These are phyloP conservation scores for Aureobasidium subglaciale DNA, from an alignment of 2,329 filamentous ascomycete genomes.

Conservation along the genomic window DNA sequence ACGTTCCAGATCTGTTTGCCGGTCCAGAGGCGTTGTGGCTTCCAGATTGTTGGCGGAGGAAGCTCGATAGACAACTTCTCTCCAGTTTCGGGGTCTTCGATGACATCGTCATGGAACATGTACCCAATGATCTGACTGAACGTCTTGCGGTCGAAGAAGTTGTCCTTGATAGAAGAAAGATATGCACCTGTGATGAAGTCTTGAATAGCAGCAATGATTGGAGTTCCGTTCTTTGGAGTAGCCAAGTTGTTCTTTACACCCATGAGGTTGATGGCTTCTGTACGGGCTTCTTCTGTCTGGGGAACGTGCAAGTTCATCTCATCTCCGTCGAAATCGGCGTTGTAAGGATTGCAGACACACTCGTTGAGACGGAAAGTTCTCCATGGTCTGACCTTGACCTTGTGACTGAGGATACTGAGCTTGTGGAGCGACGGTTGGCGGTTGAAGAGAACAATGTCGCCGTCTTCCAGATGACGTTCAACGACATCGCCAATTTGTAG, in stretches of 20 bases:
- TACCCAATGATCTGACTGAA: constrained; percentile 88
- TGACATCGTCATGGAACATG: constrained; percentile 72
- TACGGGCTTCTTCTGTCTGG: constrained; percentile 91
- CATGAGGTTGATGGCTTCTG: constrained; percentile 94
- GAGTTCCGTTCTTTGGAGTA: constrained; percentile 95
- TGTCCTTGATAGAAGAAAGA: constrained; percentile 82
- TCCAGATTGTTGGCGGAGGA: constrained; percentile 78
- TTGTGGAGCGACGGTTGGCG: constrained; percentile 97
- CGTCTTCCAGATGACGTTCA: constrained; percentile 89
- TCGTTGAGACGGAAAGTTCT: constrained; percentile 95
- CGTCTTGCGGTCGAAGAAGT: constrained; percentile 80
- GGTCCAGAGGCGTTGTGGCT: constrained; percentile 84
- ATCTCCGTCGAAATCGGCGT: constrained; percentile 97
- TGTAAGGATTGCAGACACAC: constrained; percentile 96
- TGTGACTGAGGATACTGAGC: constrained; percentile 94
- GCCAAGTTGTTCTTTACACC: constrained; percentile 94
- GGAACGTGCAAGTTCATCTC: constrained; percentile 99
- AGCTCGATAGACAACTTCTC: constrained; percentile 63
- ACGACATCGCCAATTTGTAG: constrained; percentile 81
- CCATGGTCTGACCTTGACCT: constrained; percentile 88
- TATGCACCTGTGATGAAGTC: constrained; percentile 98
- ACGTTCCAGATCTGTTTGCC: constrained; percentile 95
- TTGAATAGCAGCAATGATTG: constrained; percentile 97
- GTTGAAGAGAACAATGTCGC: constrained; percentile 95
- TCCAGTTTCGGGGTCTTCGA: constrained; percentile 40